Evolutionary conservation across 2,329 filamentous ascomycete species (phyloP).

Genomic region (Colletotrichum sp.): DNA sequence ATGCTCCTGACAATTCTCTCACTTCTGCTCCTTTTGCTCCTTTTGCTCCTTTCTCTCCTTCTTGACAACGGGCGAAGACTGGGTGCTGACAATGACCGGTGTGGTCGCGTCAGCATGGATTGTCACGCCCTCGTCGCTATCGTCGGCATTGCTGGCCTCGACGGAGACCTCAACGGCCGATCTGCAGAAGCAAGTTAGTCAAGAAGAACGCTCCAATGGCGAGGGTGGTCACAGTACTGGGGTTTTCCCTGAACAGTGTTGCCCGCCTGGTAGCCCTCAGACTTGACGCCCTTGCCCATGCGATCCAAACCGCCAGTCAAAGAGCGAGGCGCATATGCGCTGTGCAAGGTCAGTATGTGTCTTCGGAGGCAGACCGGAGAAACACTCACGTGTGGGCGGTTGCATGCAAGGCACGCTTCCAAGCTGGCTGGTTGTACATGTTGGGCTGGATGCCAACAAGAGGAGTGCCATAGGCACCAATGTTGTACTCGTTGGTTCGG

Average conservation of each 20-base stretch:
- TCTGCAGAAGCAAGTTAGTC: constrained; percentile 36
- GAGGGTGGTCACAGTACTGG: constrained; percentile 21
- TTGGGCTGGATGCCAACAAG: constrained; percentile 61
- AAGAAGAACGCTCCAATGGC: constrained; percentile 14
- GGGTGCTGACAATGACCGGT: constrained; percentile 46
- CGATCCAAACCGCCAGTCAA: constrained; percentile 18
- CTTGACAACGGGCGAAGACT: constrained; percentile 54
- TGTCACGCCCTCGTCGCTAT: constrained; percentile 59
- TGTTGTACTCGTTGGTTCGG: constrained; percentile 94
- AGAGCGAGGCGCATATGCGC: constrained; percentile 18
- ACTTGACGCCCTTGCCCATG: constrained; percentile 20
- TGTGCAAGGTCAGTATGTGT: not conserved
- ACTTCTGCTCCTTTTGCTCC: constrained; percentile 23
- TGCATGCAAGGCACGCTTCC: constrained; percentile 33
- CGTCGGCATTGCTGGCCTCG: constrained; percentile 45
- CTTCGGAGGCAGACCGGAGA: not conserved
- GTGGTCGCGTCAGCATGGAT: constrained; percentile 56
- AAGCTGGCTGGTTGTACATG: constrained; percentile 46
- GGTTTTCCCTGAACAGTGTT: constrained; percentile 21
- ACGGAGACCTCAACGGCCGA: constrained; percentile 7
- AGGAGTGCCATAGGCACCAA: constrained; percentile 70
- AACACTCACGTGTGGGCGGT: constrained; percentile 12
- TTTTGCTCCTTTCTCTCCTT: not conserved
- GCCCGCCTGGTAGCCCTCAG: constrained; percentile 19
- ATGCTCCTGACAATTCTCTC: constrained; percentile 11